Percentiles rank a stretch among this genome's conserved stretches.
phyloP scores from a whole-genome alignment of 176 grass and related monocot genomes.

The Canna indica region DNA sequence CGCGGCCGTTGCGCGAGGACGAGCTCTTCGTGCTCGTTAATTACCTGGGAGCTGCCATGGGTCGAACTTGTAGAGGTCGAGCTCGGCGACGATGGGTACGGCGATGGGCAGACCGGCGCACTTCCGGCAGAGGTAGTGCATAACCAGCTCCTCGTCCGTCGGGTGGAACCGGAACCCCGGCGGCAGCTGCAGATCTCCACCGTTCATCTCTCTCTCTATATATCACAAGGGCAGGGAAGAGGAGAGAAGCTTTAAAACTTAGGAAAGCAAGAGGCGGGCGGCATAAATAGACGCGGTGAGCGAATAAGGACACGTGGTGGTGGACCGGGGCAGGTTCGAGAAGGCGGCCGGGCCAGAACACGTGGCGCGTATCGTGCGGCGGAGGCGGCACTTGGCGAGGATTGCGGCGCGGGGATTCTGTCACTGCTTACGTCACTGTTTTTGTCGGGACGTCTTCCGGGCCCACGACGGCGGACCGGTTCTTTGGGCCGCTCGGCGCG shows the following conservation, averaged over 20 bases:
- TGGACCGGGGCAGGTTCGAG: neutral
- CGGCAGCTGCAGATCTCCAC: slow-evolving; percentile 39
- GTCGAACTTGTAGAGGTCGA: slow-evolving; percentile 94
- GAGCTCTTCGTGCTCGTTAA: neutral
- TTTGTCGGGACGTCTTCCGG: neutral
- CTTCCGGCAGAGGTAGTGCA: slow-evolving; percentile 92
- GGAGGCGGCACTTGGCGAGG: neutral
- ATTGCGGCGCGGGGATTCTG: slow-evolving; percentile 10
- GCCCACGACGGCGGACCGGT: neutral
- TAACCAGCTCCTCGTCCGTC: slow-evolving; percentile 86
- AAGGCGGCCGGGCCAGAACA: neutral
- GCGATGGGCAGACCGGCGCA: slow-evolving; percentile 59
- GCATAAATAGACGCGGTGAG: neutral
- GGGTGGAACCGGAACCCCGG: slow-evolving; percentile 98
- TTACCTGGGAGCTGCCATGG: slow-evolving; percentile 84
- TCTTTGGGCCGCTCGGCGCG: neutral
- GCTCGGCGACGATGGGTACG: slow-evolving; percentile 84
- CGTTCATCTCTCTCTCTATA: neutral
- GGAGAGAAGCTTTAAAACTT: slow-evolving; percentile 13
- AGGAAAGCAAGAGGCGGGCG: neutral
- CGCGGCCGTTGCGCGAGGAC: too few relatives aligned
- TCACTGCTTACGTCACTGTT: slow-evolving; percentile 8
- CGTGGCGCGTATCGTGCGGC: neutral
- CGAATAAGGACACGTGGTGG: slow-evolving; percentile 1
- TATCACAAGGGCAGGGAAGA: neutral